Evolutionary conservation across 2,329 filamentous ascomycete genomes (phyloP).

Genomic region (Cladosporium colombiae): DNA sequence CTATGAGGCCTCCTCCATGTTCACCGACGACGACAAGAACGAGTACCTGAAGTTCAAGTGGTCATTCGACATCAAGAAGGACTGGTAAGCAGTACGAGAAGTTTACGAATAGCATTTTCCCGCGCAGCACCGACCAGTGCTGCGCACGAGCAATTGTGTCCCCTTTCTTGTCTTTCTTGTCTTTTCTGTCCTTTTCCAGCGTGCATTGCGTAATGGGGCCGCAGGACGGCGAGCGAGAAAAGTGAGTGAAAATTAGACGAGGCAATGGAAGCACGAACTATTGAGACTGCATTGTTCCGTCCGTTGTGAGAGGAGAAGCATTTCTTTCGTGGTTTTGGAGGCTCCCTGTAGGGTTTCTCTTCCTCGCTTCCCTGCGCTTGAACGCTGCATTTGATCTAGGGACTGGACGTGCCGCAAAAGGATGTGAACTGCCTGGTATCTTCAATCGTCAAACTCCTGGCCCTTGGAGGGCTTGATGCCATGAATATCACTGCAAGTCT

Average conservation of each 20-base stretch:
- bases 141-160: not conserved
- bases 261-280: slow-evolving; percentile 4
- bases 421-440: not conserved
- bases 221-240: slow-evolving; percentile 2
- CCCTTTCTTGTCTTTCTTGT: not conserved
- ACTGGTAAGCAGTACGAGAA: slow-evolving; percentile 64
- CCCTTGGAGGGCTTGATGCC: slow-evolving; percentile 33
- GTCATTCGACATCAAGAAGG: slow-evolving; percentile 95
- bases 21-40: slow-evolving; percentile 93
- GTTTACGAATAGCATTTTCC: not conserved
- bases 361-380: slow-evolving; percentile 25
- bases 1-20: slow-evolving; percentile 86
- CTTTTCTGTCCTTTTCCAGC: not conserved
- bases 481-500: slow-evolving; percentile 34
- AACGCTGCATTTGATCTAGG: slow-evolving; percentile 24
- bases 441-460: slow-evolving; percentile 32
- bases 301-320: not conserved
- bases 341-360: not conserved
- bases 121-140: not conserved
- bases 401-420: not conserved
- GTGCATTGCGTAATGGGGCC: not conserved
- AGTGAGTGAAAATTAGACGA: not conserved
- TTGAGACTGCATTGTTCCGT: not conserved
- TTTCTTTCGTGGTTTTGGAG: not conserved
- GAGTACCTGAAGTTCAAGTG: slow-evolving; percentile 91